phyloP scores from a whole-genome alignment of 371 early-diverging fungal genomes.

The Smittium mucronatum region DNA sequence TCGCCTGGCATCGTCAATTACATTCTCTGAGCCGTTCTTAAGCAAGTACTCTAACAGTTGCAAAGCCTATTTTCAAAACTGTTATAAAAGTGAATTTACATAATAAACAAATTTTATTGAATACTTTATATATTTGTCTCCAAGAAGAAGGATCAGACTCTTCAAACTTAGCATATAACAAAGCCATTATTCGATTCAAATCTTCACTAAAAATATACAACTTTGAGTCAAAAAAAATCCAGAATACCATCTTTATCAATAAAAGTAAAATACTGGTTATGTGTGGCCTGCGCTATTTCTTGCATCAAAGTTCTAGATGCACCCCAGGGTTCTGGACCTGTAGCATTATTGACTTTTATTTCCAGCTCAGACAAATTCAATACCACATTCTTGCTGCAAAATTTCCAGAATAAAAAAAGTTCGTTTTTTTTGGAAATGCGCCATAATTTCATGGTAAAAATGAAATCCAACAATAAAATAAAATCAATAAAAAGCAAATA shows the following conservation, averaged over 20 bases:
- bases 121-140: constrained; percentile 89
- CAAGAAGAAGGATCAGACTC: constrained; percentile 74
- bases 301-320: constrained; percentile 82
- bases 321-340: constrained; percentile 80
- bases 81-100: constrained; percentile 4
- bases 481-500: background rate
- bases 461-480: background rate
- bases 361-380: constrained; percentile 79
- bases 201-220: constrained; percentile 66
- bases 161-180: constrained; percentile 69
- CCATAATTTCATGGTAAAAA: background rate
- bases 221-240: too few species aligned
- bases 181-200: constrained; percentile 87
- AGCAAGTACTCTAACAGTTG: constrained; percentile 84
- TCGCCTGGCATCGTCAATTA: constrained; percentile 71
- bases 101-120: too few species aligned
- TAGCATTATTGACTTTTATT: constrained; percentile 74
- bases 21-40: constrained; percentile 88
- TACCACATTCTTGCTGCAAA: constrained; percentile 62
- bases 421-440: background rate
- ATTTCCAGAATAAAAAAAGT: background rate
- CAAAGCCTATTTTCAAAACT: constrained; percentile 49
- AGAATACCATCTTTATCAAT: too few species aligned
- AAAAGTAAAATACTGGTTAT: constrained; percentile 46
- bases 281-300: constrained; percentile 74